Evolutionary conservation across 164 flowering plant species (phyloP).

Genomic region (Taxillus chinensis): DNA sequence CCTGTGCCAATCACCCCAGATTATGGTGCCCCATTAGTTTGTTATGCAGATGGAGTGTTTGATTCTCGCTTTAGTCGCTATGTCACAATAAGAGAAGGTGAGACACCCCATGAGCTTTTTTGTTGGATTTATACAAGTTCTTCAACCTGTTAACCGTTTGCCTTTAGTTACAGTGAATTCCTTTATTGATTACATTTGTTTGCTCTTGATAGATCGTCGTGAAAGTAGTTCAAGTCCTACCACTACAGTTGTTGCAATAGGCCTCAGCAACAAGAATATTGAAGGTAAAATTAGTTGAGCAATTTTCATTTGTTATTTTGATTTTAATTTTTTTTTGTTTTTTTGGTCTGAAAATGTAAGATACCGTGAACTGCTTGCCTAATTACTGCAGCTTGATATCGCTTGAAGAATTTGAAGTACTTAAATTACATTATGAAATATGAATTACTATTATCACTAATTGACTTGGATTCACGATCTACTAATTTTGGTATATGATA

Average conservation of each 20-base stretch:
- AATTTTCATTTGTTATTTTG: neutral
- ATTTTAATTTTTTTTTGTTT: neutral
- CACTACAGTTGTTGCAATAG: slow-evolving; percentile 54
- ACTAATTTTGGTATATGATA: slow-evolving; percentile 3
- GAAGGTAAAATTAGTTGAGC: slow-evolving; percentile 37
- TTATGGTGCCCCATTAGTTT: slow-evolving; percentile 37
- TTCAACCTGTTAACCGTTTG: neutral
- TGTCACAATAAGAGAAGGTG: slow-evolving; percentile 50
- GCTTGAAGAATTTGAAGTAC: neutral
- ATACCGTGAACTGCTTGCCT: neutral
- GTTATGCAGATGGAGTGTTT: slow-evolving; percentile 61
- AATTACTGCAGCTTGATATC: neutral
- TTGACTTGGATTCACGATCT: neutral
- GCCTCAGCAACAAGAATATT: slow-evolving; percentile 22
- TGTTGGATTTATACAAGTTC: neutral
- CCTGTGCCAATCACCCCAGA: slow-evolving; percentile 49
- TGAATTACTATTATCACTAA: neutral
- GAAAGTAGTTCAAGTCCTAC: slow-evolving; percentile 50
- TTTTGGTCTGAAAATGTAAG: neutral
- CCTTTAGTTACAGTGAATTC: neutral
- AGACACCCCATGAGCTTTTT: neutral
- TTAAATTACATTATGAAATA: neutral
- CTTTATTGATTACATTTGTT: neutral
- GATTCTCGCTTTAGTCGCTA: slow-evolving; percentile 37
- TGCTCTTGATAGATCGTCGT: slow-evolving; percentile 47